Percentiles rank a stretch among this genome's conserved stretches.
Evolutionary conservation across 75 land plant genomes (phyloP).

Genomic region (Selaginella tamariscina): DNA sequence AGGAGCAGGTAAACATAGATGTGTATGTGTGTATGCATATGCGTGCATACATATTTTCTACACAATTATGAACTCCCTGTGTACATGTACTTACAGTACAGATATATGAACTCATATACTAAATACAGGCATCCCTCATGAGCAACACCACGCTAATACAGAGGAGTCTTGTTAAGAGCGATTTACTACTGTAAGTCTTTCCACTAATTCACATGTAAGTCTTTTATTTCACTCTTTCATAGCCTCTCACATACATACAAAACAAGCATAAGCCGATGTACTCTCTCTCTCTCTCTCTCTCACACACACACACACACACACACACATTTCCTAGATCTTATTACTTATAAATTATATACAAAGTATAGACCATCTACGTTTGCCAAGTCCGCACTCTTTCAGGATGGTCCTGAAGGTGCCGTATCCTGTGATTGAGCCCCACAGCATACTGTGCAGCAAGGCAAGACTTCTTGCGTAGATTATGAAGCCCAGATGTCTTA

Average conservation of each 20-base stretch:
- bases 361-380: too few relatives aligned
- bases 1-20: conserved; percentile 66
- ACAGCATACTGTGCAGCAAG: neutral
- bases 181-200: too few relatives aligned
- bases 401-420: neutral
- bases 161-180: too few relatives aligned
- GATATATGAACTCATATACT: neutral
- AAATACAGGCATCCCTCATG: conserved; percentile 79
- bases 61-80: neutral
- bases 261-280: too few relatives aligned
- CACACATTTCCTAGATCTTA: too few relatives aligned
- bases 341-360: too few relatives aligned
- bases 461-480: neutral
- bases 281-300: too few relatives aligned
- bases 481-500: neutral
- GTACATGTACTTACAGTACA: neutral
- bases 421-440: neutral
- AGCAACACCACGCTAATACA: too few relatives aligned
- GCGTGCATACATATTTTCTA: neutral
- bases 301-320: too few relatives aligned
- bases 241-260: too few relatives aligned
- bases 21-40: neutral
- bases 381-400: neutral
- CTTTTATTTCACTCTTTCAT: too few relatives aligned
- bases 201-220: too few relatives aligned